Evolutionary conservation across 2,329 filamentous ascomycete species (phyloP).

Genomic region (Colletotrichum plurivorum): DNA sequence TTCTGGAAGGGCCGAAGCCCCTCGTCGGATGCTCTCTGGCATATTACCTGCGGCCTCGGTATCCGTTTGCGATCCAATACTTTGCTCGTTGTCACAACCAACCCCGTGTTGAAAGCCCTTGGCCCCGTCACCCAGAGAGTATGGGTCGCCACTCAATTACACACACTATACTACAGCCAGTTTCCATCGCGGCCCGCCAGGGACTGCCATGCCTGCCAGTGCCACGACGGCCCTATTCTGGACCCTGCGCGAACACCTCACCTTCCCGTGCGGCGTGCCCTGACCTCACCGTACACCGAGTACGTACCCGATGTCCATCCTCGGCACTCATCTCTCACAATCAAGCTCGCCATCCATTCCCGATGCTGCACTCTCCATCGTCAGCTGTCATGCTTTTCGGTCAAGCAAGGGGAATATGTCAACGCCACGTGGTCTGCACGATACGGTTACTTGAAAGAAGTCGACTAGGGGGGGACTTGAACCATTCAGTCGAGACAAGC

Average conservation of each 20-base stretch:
- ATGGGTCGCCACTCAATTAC: constrained; percentile 24
- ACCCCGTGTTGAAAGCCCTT: neutral
- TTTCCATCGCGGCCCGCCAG: constrained; percentile 11
- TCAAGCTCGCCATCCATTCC: neutral
- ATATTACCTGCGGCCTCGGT: neutral
- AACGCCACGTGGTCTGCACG: neutral
- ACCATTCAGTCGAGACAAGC: neutral
- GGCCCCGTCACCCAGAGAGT: constrained; percentile 11
- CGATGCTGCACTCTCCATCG: neutral
- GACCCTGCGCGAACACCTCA: constrained; percentile 23
- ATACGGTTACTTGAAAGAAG: neutral
- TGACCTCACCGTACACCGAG: neutral
- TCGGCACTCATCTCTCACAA: constrained; percentile 27
- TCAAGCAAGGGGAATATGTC: neutral
- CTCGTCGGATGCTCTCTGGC: neutral
- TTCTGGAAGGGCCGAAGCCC: constrained; percentile 21
- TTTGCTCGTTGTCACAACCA: neutral
- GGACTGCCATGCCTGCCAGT: constrained; percentile 23
- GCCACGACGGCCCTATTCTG: constrained; percentile 36
- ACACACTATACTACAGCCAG: too few relatives aligned
- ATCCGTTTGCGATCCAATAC: neutral
- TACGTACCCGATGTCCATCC: neutral
- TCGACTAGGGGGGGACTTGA: neutral
- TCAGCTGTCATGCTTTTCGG: constrained; percentile 11
- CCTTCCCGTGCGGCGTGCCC: constrained; percentile 17